Conservation (phyloP, 108 stramenopile species). For the Discostella pseudostelligera region DNA sequence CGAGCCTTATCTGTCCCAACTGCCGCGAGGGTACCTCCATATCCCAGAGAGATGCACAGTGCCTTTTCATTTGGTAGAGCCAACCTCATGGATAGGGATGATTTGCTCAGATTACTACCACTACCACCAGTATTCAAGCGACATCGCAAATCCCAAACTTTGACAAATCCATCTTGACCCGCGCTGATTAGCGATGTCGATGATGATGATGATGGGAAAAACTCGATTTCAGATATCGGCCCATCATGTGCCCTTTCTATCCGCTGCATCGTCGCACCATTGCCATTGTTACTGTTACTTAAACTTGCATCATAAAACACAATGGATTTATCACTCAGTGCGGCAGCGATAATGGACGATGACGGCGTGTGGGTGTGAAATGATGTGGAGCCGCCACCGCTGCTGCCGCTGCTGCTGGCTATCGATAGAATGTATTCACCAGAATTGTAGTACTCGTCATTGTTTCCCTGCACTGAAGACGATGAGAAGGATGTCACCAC, state of each 20-base stretch:
- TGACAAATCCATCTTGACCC: slow-evolving; percentile 59
- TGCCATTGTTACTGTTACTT: neutral
- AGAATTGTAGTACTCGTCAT: slow-evolving; percentile 36
- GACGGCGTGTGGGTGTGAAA: slow-evolving; percentile 16
- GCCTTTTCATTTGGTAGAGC: slow-evolving; percentile 58
- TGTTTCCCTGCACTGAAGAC: neutral
- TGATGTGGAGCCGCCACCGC: neutral
- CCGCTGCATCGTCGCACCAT: slow-evolving; percentile 5
- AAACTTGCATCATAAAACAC: slow-evolving; percentile 25
- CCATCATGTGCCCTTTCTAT: slow-evolving; percentile 38
- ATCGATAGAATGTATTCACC: slow-evolving; percentile 47
- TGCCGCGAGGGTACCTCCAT: slow-evolving; percentile 74
- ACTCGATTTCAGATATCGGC: slow-evolving; percentile 18
- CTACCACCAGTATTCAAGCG: neutral
- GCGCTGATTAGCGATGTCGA: slow-evolving; percentile 50
- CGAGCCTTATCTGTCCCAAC: slow-evolving; percentile 68
- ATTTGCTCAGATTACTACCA: slow-evolving; percentile 5
- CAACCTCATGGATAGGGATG: slow-evolving; percentile 20
- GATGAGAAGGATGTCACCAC: slow-evolving; percentile 43
- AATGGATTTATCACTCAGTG: slow-evolving; percentile 41
- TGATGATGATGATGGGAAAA: slow-evolving; percentile 1
- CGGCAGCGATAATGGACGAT: slow-evolving; percentile 27
- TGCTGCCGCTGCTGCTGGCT: slow-evolving; percentile 2
- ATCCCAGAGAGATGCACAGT: slow-evolving; percentile 66
- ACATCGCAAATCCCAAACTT: slow-evolving; percentile 63